These are phyloP conservation scores for Tarenaya hassleriana DNA, from an alignment of 345 rosid genomes.

Conservation along the genomic window DNA sequence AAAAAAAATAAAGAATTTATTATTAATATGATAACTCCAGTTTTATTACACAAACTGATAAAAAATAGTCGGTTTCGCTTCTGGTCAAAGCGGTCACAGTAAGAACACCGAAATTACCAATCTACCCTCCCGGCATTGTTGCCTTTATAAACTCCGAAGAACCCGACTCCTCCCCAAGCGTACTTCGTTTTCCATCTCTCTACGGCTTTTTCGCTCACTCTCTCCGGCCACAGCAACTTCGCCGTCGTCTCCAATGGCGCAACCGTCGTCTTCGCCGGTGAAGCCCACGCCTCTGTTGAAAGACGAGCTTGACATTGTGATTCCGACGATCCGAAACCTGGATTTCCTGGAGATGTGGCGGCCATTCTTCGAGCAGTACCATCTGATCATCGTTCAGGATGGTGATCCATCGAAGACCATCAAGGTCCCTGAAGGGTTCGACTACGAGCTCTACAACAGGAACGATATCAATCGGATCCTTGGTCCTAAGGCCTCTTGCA, in stretches of 20 bases:
- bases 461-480: conserved; percentile 46
- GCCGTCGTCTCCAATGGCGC: conserved; percentile 12
- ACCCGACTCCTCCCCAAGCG: conserved; percentile 1
- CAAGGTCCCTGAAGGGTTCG: conserved; percentile 50
- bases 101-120: background rate
- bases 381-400: conserved; percentile 46
- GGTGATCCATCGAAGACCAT: conserved; percentile 48
- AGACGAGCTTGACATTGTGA: conserved; percentile 50
- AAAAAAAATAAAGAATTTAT: too few species aligned
- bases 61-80: background rate
- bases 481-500: conserved; percentile 53
- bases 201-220: background rate
- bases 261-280: conserved; percentile 24
- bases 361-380: conserved; percentile 47
- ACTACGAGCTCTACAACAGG: conserved; percentile 46
- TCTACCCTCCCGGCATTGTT: background rate
- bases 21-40: too few species aligned
- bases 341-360: conserved; percentile 54
- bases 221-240: conserved; percentile 1
- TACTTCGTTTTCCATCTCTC: background rate
- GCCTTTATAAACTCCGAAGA: conserved; percentile 8
- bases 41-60: background rate
- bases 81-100: background rate
- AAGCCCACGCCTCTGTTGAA: conserved; percentile 37
- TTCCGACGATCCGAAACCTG: conserved; percentile 42